Percentiles rank a stretch among this genome's conserved stretches.
Evolutionary conservation across 1,139 yeast species (phyloP).

Genomic region (Pichia terricola): DNA sequence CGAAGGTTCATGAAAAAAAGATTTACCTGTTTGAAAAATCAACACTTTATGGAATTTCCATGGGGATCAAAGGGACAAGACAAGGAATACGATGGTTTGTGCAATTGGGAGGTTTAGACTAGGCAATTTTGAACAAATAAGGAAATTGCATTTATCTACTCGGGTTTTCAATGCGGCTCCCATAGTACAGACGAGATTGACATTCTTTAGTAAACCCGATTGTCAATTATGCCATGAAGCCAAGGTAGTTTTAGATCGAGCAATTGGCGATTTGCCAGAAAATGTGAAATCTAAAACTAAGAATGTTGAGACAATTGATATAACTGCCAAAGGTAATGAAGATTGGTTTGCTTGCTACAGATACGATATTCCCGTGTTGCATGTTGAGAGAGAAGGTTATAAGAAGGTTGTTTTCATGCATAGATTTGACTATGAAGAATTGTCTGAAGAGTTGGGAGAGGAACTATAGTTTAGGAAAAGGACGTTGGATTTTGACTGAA

Average conservation of each 20-base stretch:
- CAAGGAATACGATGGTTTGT: too few relatives aligned
- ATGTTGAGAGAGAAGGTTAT: constrained; percentile 44
- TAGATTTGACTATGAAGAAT: constrained; percentile 49
- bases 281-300: constrained; percentile 19
- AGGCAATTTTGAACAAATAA: too few relatives aligned
- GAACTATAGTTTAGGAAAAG: constrained; percentile 14
- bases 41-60: too few relatives aligned
- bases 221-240: constrained; percentile 79
- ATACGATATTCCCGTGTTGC: constrained; percentile 85
- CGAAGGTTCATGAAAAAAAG: too few relatives aligned
- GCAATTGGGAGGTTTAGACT: too few relatives aligned
- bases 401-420: constrained; percentile 68
- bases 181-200: constrained; percentile 25
- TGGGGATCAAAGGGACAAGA: too few relatives aligned
- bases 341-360: constrained; percentile 75
- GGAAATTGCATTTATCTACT: too few relatives aligned
- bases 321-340: constrained; percentile 54
- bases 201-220: constrained; percentile 67
- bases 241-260: constrained; percentile 38
- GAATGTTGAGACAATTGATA: constrained; percentile 47
- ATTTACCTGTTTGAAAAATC: too few relatives aligned
- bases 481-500: background rate
- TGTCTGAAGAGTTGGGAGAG: constrained; percentile 36
- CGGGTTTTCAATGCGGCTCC: too few relatives aligned
- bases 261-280: constrained; percentile 25